Base-by-base conservation (phyloP, 164 flowering plant species). In the Chloranthus sessilifolius region DNA sequence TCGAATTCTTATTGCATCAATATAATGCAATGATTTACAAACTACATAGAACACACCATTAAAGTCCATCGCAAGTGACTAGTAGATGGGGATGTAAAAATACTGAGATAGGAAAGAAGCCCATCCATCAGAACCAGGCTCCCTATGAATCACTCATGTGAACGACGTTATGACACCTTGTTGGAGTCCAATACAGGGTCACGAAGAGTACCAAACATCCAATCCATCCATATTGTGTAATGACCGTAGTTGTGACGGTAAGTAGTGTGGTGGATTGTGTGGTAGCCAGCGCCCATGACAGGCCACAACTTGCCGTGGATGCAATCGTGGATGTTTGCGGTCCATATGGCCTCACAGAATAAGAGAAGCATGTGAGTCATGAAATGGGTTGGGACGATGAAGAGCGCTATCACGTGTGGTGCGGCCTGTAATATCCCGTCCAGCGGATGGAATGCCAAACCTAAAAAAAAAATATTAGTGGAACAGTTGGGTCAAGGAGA, bases 201-300 rank as follows among this genome's bases (percentile, higher is more conserved):
- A 3, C 78, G 74, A 55, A 92, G 97, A 15, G 97, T 86, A 23
- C 95, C 95, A 30, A 88, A 81, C 85, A 92, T 73, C 99, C 95
- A 84, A 58, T 92, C 99, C 99, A 92, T 92, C 86, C 82, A 84
- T 42, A 87, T 62, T 0, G 96, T 89, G 61, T 74, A 94, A 56
- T 89, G 96, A 30, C 99, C 96, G 43, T 94, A 89, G 61, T 94
- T 89, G 35, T 94, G 96, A 1, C 85, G 82, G 58, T 94, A 86
- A 3, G 92, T 94, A 0, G 95, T 89, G 69, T 94, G 99, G 61
- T 94, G 99, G 49, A 94, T 83, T 19, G 99, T 94, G 69, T 92
- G 99, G 70, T 86, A 88, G 47, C 85, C 97, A 10, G 95, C 99
- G 38, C 99, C 96, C 96, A 91, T 92, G 16, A 86, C 72, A 7